Conservation (phyloP, 306 rosid genomes). For the Gleditsia sinensis region DNA sequence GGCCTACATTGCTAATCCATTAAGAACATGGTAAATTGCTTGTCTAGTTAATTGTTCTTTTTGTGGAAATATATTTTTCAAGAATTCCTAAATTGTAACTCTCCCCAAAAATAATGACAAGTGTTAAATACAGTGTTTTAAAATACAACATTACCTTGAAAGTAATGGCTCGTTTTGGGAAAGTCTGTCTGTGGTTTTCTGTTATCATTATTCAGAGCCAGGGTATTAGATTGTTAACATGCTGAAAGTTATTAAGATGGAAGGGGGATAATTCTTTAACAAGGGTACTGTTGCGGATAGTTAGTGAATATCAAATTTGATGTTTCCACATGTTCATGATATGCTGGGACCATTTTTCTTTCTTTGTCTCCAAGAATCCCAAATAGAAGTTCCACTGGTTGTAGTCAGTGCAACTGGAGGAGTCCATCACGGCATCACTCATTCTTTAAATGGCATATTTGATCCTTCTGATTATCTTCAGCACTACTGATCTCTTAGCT, state of each 20-base stretch:
- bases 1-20: too few relatives aligned
- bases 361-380: background rate
- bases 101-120: background rate
- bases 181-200: background rate
- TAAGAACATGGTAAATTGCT: background rate
- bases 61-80: background rate
- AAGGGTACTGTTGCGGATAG: background rate
- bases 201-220: background rate
- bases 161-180: background rate
- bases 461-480: background rate
- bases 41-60: background rate
- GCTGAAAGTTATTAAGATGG: background rate
- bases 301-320: background rate
- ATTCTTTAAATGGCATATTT: background rate
- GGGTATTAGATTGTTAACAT: background rate
- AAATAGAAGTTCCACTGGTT: background rate
- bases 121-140: background rate
- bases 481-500: background rate
- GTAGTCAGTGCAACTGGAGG: background rate
- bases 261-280: background rate
- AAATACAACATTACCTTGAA: background rate
- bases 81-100: background rate
- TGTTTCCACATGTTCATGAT: background rate
- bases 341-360: background rate
- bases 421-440: background rate